These are phyloP conservation scores for Apiospora marii DNA, from an alignment of 2,329 filamentous ascomycete genomes.

Conservation along the genomic window DNA sequence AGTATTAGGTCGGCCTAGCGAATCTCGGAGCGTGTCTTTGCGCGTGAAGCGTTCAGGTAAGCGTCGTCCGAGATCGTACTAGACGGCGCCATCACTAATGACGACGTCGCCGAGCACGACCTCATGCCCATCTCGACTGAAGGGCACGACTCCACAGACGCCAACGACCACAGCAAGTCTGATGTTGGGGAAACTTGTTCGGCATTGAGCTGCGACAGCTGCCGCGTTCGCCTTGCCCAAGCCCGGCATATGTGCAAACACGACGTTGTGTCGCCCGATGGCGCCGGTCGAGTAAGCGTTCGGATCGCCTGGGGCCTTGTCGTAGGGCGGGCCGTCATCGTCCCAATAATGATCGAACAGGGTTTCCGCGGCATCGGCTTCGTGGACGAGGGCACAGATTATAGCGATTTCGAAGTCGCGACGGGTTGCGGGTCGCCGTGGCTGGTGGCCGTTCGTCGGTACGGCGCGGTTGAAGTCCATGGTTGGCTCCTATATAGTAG, in stretches of 20 bases:
- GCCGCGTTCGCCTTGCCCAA: conserved; percentile 39
- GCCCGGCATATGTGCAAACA: conserved; percentile 39
- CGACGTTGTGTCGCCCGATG: conserved; percentile 39
- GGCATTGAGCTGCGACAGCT: conserved; percentile 28
- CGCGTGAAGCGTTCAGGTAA: conserved; percentile 32
- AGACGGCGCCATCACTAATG: conserved; percentile 38
- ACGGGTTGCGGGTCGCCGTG: conserved; percentile 26
- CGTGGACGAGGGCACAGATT: conserved; percentile 41
- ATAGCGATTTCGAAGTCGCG: conserved; percentile 40
- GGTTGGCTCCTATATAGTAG: too few relatives aligned
- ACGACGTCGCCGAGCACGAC: conserved; percentile 39
- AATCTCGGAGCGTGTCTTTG: conserved; percentile 35
- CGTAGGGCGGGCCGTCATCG: conserved; percentile 31
- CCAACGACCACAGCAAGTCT: conserved; percentile 32
- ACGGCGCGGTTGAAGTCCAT: neutral
- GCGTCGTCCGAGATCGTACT: conserved; percentile 42
- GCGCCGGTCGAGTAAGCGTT: conserved; percentile 40
- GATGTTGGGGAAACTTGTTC: conserved; percentile 31
- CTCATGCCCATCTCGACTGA: conserved; percentile 27
- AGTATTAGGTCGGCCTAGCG: conserved; percentile 31
- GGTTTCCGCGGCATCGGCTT: conserved; percentile 36
- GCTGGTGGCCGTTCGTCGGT: neutral
- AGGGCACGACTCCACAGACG: conserved; percentile 35
- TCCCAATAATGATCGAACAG: conserved; percentile 39
- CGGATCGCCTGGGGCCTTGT: conserved; percentile 36